Evolutionary conservation across 148 eudicot genomes (phyloP).

Genomic region (Vaccinium darrowii): DNA sequence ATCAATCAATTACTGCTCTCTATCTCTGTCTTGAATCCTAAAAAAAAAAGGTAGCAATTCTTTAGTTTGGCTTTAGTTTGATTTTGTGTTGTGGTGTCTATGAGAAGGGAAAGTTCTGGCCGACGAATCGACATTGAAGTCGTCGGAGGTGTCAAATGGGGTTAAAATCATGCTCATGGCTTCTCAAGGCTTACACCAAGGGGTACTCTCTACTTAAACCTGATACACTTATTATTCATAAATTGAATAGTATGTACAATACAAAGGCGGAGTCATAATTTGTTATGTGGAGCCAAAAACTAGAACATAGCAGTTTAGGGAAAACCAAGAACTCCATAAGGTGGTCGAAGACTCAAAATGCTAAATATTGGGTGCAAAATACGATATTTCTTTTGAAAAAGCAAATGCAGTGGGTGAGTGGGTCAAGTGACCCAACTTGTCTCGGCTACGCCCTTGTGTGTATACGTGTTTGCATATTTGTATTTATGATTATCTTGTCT

Average conservation of each 20-base stretch:
- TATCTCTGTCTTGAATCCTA: neutral
- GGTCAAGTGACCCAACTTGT: too few species aligned
- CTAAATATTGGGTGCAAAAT: too few species aligned
- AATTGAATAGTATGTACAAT: too few species aligned
- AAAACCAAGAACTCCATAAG: too few species aligned
- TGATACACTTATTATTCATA: neutral
- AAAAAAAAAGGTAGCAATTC: neutral
- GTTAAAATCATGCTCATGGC: conserved; percentile 94
- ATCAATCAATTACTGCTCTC: neutral
- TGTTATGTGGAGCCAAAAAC: too few species aligned
- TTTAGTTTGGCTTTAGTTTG: neutral
- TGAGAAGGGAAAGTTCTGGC: conserved; percentile 56
- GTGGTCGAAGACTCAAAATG: too few species aligned
- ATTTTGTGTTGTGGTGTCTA: neutral
- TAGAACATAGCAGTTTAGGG: too few species aligned
- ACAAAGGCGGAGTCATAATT: too few species aligned
- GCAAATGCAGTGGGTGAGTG: too few species aligned
- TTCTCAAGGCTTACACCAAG: conserved; percentile 85
- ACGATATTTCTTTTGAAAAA: too few species aligned
- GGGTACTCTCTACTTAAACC: conserved; percentile 40
- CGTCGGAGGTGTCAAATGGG: conserved; percentile 42
- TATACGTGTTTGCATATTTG: neutral
- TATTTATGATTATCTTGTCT: neutral
- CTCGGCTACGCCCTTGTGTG: too few species aligned
- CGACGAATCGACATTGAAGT: conserved; percentile 55